Percentiles rank a stretch among this genome's conserved stretches.
Conservation (phyloP, 1,139 yeast species). For the Ogataea hybrid region DNA sequence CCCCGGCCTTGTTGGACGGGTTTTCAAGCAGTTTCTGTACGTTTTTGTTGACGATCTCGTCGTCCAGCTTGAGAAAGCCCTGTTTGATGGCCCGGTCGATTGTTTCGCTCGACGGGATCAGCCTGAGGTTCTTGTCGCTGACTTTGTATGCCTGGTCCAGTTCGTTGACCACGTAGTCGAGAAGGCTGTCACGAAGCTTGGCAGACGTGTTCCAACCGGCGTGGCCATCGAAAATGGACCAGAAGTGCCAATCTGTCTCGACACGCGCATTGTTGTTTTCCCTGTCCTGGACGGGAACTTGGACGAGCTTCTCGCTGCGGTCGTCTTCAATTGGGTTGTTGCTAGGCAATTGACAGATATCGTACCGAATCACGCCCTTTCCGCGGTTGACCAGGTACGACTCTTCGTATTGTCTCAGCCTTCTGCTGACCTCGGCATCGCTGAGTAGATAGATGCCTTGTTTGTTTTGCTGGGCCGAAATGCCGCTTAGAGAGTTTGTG, state of each 20-base stretch:
- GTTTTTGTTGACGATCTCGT: slow-evolving; percentile 78
- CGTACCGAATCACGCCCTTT: slow-evolving; percentile 90
- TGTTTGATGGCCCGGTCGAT: slow-evolving; percentile 77
- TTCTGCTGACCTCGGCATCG: slow-evolving; percentile 72
- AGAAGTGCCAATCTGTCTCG: slow-evolving; percentile 87
- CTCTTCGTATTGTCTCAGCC: slow-evolving; percentile 74
- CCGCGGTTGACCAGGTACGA: slow-evolving; percentile 79
- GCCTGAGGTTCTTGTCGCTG: slow-evolving; percentile 41
- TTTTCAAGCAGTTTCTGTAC: slow-evolving; percentile 66
- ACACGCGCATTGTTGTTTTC: slow-evolving; percentile 51
- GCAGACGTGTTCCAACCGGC: slow-evolving; percentile 95
- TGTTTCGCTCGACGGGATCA: slow-evolving; percentile 61
- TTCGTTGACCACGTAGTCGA: slow-evolving; percentile 74
- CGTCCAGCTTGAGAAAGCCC: slow-evolving; percentile 82
- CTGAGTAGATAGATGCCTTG: slow-evolving; percentile 43
- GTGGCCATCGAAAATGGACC: slow-evolving; percentile 97
- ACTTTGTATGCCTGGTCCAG: slow-evolving; percentile 66
- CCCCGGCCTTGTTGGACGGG: slow-evolving; percentile 55
- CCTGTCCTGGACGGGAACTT: slow-evolving; percentile 63
- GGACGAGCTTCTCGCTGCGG: slow-evolving; percentile 81
- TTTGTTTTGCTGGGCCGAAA: slow-evolving; percentile 40
- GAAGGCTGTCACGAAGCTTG: slow-evolving; percentile 74
- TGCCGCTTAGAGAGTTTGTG: slow-evolving; percentile 36
- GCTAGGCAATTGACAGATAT: slow-evolving; percentile 84
- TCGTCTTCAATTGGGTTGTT: slow-evolving; percentile 96